Conservation (phyloP, 116 monocot genomes). For the Trichopus zeylanicus region DNA sequence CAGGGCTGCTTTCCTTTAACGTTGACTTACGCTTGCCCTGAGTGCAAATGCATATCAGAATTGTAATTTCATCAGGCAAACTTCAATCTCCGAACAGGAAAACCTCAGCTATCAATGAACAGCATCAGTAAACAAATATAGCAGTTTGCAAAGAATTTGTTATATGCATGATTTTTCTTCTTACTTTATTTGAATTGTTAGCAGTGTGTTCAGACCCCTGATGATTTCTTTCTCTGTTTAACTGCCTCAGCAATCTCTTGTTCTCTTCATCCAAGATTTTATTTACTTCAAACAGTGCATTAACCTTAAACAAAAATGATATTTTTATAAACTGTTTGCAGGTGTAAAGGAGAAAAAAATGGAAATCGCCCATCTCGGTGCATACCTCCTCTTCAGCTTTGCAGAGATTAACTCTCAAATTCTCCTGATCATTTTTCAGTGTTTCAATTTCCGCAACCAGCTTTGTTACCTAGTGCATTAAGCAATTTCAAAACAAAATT, state of each 20-base stretch:
- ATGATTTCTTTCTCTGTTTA: constrained; percentile 35
- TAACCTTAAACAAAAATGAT: constrained; percentile 33
- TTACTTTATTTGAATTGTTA: constrained; percentile 43
- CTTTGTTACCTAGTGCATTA: constrained; percentile 17
- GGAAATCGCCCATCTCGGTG: neutral
- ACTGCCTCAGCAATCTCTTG: constrained; percentile 41
- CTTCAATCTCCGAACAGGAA: neutral
- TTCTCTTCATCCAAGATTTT: constrained; percentile 65
- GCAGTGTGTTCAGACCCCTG: constrained; percentile 46
- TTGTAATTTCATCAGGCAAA: neutral
- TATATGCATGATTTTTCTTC: neutral
- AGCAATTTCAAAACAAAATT: neutral
- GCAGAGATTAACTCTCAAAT: constrained; percentile 53
- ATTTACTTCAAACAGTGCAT: constrained; percentile 62
- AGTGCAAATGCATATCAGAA: too few species aligned
- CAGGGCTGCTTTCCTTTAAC: neutral
- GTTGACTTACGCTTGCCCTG: constrained; percentile 35
- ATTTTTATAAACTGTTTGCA: neutral
- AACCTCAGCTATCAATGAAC: neutral
- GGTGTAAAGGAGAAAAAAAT: neutral
- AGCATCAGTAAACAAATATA: neutral
- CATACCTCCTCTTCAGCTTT: constrained; percentile 86
- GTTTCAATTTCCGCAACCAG: constrained; percentile 47
- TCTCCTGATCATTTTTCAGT: constrained; percentile 62
- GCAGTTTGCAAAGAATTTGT: neutral